These are phyloP conservation scores for Leptodontidium sp. DNA, from an alignment of 2,329 filamentous ascomycete genomes.

Conservation along the genomic window DNA sequence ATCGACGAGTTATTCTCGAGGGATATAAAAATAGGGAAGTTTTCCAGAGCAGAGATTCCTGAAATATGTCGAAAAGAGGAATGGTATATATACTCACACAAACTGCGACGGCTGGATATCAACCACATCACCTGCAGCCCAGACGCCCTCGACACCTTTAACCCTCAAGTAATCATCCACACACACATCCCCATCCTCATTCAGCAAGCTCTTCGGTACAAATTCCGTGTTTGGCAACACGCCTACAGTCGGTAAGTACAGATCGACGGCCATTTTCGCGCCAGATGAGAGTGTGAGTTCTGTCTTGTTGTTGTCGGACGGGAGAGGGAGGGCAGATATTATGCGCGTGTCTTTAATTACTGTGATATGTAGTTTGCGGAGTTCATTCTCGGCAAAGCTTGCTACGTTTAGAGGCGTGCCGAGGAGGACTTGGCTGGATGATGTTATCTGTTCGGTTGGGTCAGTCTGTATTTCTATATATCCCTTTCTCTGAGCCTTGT, in stretches of 20 bases:
- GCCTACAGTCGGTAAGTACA: slow-evolving; percentile 66
- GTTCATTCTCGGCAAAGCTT: slow-evolving; percentile 54
- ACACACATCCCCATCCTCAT: slow-evolving; percentile 54
- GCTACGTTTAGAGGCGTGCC: slow-evolving; percentile 32
- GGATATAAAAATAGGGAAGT: no score
- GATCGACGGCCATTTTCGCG: slow-evolving; percentile 58
- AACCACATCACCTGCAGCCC: slow-evolving; percentile 41
- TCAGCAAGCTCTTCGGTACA: slow-evolving; percentile 55
- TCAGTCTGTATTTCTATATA: background rate
- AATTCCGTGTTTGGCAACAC: slow-evolving; percentile 63
- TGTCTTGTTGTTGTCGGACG: slow-evolving; percentile 54
- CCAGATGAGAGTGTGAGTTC: slow-evolving; percentile 57
- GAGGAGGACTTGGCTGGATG: slow-evolving; percentile 33
- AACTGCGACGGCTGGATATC: slow-evolving; percentile 39
- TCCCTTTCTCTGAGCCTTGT: background rate
- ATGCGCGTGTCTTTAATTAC: slow-evolving; percentile 56
- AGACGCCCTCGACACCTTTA: slow-evolving; percentile 49
- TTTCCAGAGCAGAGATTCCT: no score
- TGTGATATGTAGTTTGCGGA: slow-evolving; percentile 61
- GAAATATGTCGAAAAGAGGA: no score
- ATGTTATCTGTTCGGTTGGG: slow-evolving; percentile 35
- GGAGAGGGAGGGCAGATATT: slow-evolving; percentile 41
- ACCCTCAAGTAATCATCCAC: slow-evolving; percentile 62
- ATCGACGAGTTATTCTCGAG: no score
- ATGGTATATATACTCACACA: slow-evolving; percentile 15